phyloP scores from a whole-genome alignment of 75 land plant species.

The Selaginella tamariscina region DNA sequence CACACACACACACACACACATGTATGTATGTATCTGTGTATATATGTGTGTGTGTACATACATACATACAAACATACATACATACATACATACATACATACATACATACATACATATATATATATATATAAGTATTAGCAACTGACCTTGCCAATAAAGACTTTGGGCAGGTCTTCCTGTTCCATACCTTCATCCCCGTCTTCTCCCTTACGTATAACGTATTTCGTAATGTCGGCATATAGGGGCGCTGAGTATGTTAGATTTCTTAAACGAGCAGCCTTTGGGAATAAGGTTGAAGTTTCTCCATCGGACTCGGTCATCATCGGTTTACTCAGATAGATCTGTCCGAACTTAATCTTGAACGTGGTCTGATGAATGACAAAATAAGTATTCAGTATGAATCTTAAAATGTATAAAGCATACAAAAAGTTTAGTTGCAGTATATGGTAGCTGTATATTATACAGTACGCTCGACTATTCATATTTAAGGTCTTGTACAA shows the following conservation, averaged over 20 bases:
- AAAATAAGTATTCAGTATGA: too few species aligned
- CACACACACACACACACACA: too few species aligned
- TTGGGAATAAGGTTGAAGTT: constrained; percentile 93
- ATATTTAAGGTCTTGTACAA: not conserved
- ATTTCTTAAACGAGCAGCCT: constrained; percentile 88
- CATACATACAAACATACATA: too few species aligned
- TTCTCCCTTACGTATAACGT: constrained; percentile 72
- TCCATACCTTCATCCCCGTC: constrained; percentile 91
- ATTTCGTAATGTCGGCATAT: constrained; percentile 84
- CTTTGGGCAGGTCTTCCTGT: constrained; percentile 81
- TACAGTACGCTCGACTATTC: not conserved
- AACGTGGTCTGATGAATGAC: constrained; percentile 54
- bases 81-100: too few species aligned
- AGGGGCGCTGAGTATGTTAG: constrained; percentile 91
- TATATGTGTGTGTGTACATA: too few species aligned
- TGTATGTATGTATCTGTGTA: too few species aligned
- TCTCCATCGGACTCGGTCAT: constrained; percentile 99
- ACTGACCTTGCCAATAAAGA: constrained; percentile 86
- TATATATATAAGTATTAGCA: too few species aligned
- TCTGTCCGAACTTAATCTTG: constrained; percentile 96
- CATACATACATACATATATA: too few species aligned
- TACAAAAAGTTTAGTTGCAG: too few species aligned
- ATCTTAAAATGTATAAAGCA: too few species aligned
- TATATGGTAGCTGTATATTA: too few species aligned
- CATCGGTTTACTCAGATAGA: constrained; percentile 97